These are phyloP conservation scores for Chaetomiaceae sp. DNA, from an alignment of 2,329 filamentous ascomycete genomes.

Conservation along the genomic window DNA sequence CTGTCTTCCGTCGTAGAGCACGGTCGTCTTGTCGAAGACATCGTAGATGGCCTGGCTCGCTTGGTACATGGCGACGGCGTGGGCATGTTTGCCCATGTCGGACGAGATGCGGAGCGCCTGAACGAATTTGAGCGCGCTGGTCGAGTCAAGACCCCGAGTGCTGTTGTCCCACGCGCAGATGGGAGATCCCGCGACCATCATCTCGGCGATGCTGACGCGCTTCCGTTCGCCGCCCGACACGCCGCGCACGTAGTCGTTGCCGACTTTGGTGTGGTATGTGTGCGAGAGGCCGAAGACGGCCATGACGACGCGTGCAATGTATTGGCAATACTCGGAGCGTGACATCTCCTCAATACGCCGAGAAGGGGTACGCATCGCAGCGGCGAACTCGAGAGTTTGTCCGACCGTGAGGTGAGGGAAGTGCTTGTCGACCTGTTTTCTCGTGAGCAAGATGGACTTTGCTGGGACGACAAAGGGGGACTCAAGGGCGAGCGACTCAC, in stretches of 20 bases:
- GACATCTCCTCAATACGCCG: conserved; percentile 60
- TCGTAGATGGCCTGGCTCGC: conserved; percentile 24
- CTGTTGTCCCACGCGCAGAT: conserved; percentile 29
- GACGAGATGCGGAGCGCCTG: conserved; percentile 61
- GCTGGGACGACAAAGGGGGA: too few species aligned
- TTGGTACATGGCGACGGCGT: conserved; percentile 60
- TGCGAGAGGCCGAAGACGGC: conserved; percentile 70
- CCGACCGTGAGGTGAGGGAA: conserved; percentile 75
- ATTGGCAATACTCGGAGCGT: conserved; percentile 54
- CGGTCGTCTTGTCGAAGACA: conserved; percentile 66
- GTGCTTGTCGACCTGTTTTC: conserved; percentile 56
- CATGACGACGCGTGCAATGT: conserved; percentile 63
- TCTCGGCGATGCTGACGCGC: conserved; percentile 74
- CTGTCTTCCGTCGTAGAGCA: conserved; percentile 71
- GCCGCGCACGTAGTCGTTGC: conserved; percentile 69
- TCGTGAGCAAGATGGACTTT: too few species aligned
- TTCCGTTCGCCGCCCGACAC: conserved; percentile 70
- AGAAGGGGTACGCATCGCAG: conserved; percentile 63
- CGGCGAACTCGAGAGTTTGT: conserved; percentile 69
- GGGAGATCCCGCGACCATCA: conserved; percentile 17
- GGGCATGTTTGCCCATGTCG: conserved; percentile 70
- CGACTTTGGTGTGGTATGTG: conserved; percentile 68
- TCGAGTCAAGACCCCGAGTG: conserved; percentile 68
- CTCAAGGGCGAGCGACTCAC: too few species aligned
- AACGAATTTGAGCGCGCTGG: conserved; percentile 70